phyloP scores from a whole-genome alignment of 176 grass and related monocot species.

The Carex cristatella region DNA sequence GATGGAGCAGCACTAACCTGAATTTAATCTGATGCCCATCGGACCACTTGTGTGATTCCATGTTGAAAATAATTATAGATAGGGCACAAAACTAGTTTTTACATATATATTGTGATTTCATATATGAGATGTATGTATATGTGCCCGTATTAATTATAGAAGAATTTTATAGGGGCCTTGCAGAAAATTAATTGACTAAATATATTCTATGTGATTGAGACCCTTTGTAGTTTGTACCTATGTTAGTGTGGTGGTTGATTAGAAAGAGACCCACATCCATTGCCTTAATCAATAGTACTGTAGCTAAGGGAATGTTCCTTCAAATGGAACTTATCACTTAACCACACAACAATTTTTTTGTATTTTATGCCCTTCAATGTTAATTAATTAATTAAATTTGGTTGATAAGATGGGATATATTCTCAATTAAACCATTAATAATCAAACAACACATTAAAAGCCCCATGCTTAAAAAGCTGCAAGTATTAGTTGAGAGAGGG shows the following conservation, averaged over 20 bases:
- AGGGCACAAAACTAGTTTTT: neutral
- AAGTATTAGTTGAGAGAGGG: conserved; percentile 41
- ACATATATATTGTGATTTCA: neutral
- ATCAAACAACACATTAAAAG: conserved; percentile 17
- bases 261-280: conserved; percentile 38
- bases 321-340: conserved; percentile 15
- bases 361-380: conserved; percentile 16
- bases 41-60: neutral
- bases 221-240: conserved; percentile 13
- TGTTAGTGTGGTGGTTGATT: conserved; percentile 59
- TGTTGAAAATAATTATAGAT: neutral
- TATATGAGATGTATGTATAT: neutral
- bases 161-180: neutral
- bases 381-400: conserved; percentile 26
- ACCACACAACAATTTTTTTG: conserved; percentile 25
- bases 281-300: conserved; percentile 28
- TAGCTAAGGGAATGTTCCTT: conserved; percentile 30
- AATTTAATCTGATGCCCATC: neutral
- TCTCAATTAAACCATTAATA: conserved; percentile 8
- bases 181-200: neutral
- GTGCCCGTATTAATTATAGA: neutral
- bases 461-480: conserved; percentile 19
- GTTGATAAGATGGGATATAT: conserved; percentile 16
- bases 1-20: too few relatives aligned
- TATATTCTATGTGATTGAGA: neutral